These are phyloP conservation scores for Cucurbita maxima DNA, from an alignment of 306 rosid genomes.

Conservation along the genomic window DNA sequence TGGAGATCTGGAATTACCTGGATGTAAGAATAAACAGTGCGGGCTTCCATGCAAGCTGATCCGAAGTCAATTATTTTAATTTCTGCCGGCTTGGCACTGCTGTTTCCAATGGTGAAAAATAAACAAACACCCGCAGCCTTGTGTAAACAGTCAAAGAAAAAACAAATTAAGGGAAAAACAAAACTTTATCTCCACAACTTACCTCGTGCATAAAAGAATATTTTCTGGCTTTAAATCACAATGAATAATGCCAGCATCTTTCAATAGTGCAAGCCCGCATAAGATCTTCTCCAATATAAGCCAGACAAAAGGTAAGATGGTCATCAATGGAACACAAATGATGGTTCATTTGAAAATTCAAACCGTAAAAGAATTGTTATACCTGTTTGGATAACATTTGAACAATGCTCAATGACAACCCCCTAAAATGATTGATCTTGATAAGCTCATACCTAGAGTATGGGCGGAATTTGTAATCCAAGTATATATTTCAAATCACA, in stretches of 20 bases:
- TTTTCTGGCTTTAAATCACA: slow-evolving; percentile 99
- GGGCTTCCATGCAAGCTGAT: slow-evolving; percentile 98
- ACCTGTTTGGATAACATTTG: slow-evolving; percentile 96
- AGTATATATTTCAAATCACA: slow-evolving; percentile 1
- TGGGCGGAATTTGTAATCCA: neutral
- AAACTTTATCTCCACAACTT: slow-evolving; percentile 18
- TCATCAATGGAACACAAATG: slow-evolving; percentile 1
- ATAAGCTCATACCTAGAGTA: slow-evolving; percentile 85
- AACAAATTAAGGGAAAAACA: neutral
- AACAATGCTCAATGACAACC: slow-evolving; percentile 83
- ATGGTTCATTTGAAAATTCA: neutral
- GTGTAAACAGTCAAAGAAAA: neutral
- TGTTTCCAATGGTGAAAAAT: slow-evolving; percentile 15
- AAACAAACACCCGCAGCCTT: neutral
- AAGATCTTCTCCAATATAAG: slow-evolving; percentile 45
- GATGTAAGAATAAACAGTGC: slow-evolving; percentile 97
- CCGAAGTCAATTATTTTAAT: slow-evolving; percentile 95
- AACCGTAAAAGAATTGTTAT: slow-evolving; percentile 12
- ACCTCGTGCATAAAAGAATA: slow-evolving; percentile 86
- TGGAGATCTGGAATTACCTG: slow-evolving; percentile 41
- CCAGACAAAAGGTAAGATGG: slow-evolving; percentile 5
- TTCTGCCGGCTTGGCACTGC: slow-evolving; percentile 75
- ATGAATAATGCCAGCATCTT: slow-evolving; percentile 96
- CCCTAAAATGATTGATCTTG: slow-evolving; percentile 93
- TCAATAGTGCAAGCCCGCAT: slow-evolving; percentile 68